Evolutionary conservation across 345 rosid genomes (phyloP), one percentile per base, ranked within the genome.

Genomic region (Eucalyptus curtisii): DNA sequence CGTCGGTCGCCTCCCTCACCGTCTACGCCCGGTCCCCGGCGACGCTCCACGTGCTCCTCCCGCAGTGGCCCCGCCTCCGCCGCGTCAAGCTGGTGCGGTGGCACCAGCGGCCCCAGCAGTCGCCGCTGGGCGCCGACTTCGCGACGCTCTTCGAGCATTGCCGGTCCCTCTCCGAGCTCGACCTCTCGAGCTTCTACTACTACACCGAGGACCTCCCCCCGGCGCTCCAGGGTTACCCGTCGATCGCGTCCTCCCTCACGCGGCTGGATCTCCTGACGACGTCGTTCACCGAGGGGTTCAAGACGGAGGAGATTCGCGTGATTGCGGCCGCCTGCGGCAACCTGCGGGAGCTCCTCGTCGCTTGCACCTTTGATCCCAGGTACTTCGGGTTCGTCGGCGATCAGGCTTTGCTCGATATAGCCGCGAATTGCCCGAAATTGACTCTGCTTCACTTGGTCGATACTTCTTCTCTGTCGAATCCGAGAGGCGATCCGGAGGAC

Each of bases 151-250:
- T 97, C 88, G 92, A 92, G 87, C 93, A 92, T 87, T 95, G 97
- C 89, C 87, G 33, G 30, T 88, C 50, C 13, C 92, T 98, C 6
- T 87, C 87, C 14, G 92, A 91, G 11, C 88, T 98, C 4, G 99
- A 95, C 90, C 93, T 97, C 71, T 97, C 99, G 16, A 89, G 49
- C 49, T 98, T 98, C 87, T 98, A 96, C 87, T 95, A 94, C 95
- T 98, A 97, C 99, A 94, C 98, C 4, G 99, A 98, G 87, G 99
- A 98, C 86, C 90, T 98, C 10, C 98, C 98, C 48, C 97, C 97
- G 45, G 98, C 92, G 50, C 95, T 98, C 49, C 95, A 90, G 85
- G 91, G 90, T 3, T 92, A 90, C 86, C 93, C 97, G 14, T 86
- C 87, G 8, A 91, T 91, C 10, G 93, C 98, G 5, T 91, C 89